These are phyloP conservation scores for Cyphellophora attinorum DNA, from an alignment of 2,329 filamentous ascomycete species.

Conservation along the genomic window DNA sequence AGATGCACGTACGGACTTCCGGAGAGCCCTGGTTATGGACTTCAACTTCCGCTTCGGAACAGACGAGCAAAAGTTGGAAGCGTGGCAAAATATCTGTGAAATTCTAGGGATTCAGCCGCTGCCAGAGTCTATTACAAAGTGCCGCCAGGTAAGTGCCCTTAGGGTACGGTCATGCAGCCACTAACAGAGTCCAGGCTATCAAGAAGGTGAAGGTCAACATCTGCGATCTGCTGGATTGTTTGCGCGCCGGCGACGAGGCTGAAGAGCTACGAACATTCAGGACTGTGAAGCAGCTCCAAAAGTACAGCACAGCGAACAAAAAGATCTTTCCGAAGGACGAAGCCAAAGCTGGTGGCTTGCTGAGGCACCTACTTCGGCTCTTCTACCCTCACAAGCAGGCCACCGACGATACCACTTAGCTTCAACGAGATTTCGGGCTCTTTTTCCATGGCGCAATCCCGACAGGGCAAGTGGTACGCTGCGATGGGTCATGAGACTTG, in stretches of 20 bases:
- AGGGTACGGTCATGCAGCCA: background rate
- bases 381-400: no score
- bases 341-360: slow-evolving; percentile 1
- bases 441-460: no score
- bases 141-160: background rate
- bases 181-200: background rate
- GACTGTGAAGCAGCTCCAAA: background rate
- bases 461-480: no score
- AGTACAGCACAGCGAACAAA: background rate
- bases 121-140: background rate
- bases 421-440: no score
- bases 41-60: background rate
- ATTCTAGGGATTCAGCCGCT: background rate
- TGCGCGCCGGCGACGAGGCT: background rate
- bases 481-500: no score
- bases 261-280: background rate
- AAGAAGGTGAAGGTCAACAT: background rate
- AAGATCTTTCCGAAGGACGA: background rate
- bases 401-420: no score
- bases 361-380: background rate
- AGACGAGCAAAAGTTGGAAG: background rate
- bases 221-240: background rate
- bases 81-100: background rate
- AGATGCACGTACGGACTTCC: background rate
- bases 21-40: background rate